Evolutionary conservation across 257 asterid species (phyloP).

Genomic region (Fraxinus cuspidata): DNA sequence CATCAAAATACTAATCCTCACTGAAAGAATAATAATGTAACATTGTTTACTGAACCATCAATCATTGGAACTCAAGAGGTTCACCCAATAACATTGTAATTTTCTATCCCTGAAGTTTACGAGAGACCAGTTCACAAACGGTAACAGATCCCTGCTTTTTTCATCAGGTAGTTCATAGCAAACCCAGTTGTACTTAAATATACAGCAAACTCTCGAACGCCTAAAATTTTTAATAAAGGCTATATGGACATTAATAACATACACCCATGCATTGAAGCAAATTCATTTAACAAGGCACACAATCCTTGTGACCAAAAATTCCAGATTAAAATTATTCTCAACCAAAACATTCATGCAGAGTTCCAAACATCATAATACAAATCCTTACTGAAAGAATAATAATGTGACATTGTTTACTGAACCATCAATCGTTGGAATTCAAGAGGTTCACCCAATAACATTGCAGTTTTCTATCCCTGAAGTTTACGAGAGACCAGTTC

Average conservation of each 20-base stretch:
- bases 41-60: constrained; percentile 41
- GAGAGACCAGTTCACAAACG: constrained; percentile 33
- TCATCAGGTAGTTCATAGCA: constrained; percentile 19
- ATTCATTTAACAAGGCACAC: neutral
- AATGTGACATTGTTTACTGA: constrained; percentile 34
- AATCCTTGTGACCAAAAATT: neutral
- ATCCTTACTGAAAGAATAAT: neutral
- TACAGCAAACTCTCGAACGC: neutral
- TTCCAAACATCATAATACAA: neutral
- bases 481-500: constrained; percentile 36
- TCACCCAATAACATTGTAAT: constrained; percentile 47
- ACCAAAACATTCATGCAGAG: neutral
- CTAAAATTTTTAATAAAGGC: neutral
- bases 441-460: constrained; percentile 54
- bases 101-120: constrained; percentile 39
- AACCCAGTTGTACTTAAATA: neutral
- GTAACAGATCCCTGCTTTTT: constrained; percentile 45
- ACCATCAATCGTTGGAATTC: constrained; percentile 31
- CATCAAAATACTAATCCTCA: neutral
- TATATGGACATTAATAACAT: neutral
- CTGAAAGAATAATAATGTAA: neutral
- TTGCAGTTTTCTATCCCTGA: constrained; percentile 39
- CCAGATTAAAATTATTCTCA: neutral
- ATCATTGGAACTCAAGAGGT: constrained; percentile 35
- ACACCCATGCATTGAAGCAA: neutral